These are phyloP conservation scores for Stentor coeruleus DNA, from an alignment of 73 alveolate species.

Conservation along the genomic window DNA sequence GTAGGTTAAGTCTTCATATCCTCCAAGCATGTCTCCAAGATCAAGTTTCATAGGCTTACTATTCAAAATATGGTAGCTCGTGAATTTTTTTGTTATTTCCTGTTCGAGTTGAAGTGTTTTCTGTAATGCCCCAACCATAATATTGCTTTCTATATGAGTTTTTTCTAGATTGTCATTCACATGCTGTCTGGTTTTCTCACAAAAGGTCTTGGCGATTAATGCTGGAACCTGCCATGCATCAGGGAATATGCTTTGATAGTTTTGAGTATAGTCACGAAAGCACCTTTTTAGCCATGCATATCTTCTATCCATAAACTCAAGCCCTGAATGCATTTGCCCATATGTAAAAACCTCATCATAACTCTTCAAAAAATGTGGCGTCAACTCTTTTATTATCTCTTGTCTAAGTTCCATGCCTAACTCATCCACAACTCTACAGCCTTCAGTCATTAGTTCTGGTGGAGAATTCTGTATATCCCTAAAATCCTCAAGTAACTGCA, in stretches of 20 bases:
- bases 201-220: conserved; percentile 90
- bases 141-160: conserved; percentile 54
- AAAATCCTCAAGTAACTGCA: conserved; percentile 42
- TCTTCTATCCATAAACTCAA: conserved; percentile 90
- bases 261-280: conserved; percentile 83
- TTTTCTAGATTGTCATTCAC: conserved; percentile 62
- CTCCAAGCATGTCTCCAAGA: conserved; percentile 7
- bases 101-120: conserved; percentile 80
- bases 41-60: background rate
- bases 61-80: conserved; percentile 27
- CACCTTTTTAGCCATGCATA: conserved; percentile 94
- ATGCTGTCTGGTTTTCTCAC: conserved; percentile 82
- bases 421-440: conserved; percentile 45
- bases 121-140: conserved; percentile 70
- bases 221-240: conserved; percentile 87
- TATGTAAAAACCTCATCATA: conserved; percentile 77
- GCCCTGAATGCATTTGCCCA: conserved; percentile 63
- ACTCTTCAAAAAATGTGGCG: conserved; percentile 77
- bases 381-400: conserved; percentile 64
- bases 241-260: conserved; percentile 82
- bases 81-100: conserved; percentile 68
- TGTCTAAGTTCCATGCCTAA: conserved; percentile 37
- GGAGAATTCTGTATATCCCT: conserved; percentile 28
- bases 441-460: conserved; percentile 39
- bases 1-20: conserved; percentile 53